Evolutionary conservation across 169 alveolate species (phyloP), one percentile per base, ranked within the genome.

Genomic region (Eimeria acervulina): DNA sequence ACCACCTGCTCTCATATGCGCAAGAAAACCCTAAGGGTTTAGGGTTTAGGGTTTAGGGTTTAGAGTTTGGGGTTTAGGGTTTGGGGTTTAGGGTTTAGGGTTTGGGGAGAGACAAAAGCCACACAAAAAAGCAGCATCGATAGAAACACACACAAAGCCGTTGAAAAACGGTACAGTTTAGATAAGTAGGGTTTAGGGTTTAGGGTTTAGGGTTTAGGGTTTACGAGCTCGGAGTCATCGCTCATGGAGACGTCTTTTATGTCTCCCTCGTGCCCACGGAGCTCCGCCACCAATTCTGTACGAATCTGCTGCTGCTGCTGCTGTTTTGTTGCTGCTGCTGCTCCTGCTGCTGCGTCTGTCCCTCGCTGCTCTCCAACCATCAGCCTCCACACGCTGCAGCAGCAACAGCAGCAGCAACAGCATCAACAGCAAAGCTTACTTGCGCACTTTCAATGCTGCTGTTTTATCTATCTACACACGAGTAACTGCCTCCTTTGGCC

Each of bases 181-280:
- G 15, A 66, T 5, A 66, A 47, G 5, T 47, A 47, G 55, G 55
- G 55, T 66, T 21, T 28, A 72, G 84, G 51, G 52, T 72, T 28
- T 72, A 28, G 42, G 84, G 51, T 72, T 72, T 72, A 72, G 83
- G 83, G 40, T 31, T 72, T 72, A 19, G 26, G 83, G 84, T 23
- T 31, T 74, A 90, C 95, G 31, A 90, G 81, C n/a, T 72, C 61
- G 90, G 31, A 70, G 90, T 90, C 95, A 55, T 83, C 52, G 90
- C 95, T 90, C 47, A 90, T 74, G 33, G 90, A 72, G 81, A 83
- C 83, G 63, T 90, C 95, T 38, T 74, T 90, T 28, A 90, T 74
- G 63, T 90, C 95, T 3, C 95, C 95, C 4, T 47, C 81, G 63
- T 74, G 89, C 6, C 90, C 95, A 28, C 80, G 76, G 42, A 90